Conservation (phyloP, 192 early-diverging fungal genomes). For the Coemansia sp. region DNA sequence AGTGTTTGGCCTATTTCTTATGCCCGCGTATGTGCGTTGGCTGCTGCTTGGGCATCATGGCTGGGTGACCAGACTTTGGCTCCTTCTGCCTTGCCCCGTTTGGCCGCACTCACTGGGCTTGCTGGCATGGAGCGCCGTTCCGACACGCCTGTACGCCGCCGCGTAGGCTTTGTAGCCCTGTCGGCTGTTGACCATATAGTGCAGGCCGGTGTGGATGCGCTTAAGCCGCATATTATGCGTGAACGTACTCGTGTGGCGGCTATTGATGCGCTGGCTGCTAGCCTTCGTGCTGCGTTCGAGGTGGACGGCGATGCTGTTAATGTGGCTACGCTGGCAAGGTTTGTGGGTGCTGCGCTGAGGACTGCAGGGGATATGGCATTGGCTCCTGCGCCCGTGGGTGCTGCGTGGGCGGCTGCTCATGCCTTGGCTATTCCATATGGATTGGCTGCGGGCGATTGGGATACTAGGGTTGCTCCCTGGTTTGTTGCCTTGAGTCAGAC, state of each 20-base stretch:
- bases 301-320: constrained; percentile 28
- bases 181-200: constrained; percentile 53
- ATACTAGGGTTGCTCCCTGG: constrained; percentile 33
- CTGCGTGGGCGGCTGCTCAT: constrained; percentile 36
- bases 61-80: constrained; percentile 39
- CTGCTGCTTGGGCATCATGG: constrained; percentile 47
- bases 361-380: constrained; percentile 13
- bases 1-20: constrained; percentile 40
- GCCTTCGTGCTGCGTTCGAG: constrained; percentile 31
- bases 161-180: constrained; percentile 46
- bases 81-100: not conserved
- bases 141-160: constrained; percentile 4
- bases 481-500: constrained; percentile 51
- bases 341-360: constrained; percentile 30
- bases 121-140: constrained; percentile 25
- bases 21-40: constrained; percentile 36
- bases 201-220: constrained; percentile 41
- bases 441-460: constrained; percentile 26
- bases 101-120: constrained; percentile 32
- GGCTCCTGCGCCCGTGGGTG: constrained; percentile 39
- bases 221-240: constrained; percentile 25
- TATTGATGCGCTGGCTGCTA: constrained; percentile 19
- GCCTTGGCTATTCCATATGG: constrained; percentile 30
- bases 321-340: constrained; percentile 39
- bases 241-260: constrained; percentile 26